Evolutionary conservation across 106 monocot genomes (phyloP).

Genomic region (Vanilla planifolia): DNA sequence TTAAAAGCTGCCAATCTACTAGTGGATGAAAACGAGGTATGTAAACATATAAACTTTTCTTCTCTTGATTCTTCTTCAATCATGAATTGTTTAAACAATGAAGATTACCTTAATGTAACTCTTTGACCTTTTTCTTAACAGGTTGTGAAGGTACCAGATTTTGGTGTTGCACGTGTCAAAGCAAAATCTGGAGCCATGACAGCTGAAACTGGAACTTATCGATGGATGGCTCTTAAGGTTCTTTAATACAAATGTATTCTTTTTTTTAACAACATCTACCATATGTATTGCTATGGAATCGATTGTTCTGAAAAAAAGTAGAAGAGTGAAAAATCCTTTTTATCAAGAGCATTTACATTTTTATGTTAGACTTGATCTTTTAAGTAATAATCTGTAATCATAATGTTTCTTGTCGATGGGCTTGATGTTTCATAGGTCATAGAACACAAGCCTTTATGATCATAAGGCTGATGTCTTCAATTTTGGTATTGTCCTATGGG

Average conservation of each 20-base stretch:
- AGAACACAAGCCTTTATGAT: conserved; percentile 76
- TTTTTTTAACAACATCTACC: too few species aligned
- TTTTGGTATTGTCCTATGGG: conserved; percentile 73
- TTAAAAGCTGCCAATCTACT: conserved; percentile 89
- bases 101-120: too few species aligned
- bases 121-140: conserved; percentile 15
- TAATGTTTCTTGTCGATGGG: not conserved
- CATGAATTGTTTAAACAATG: too few species aligned
- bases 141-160: conserved; percentile 96
- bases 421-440: conserved; percentile 40
- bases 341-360: too few species aligned
- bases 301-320: too few species aligned
- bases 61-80: too few species aligned
- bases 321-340: too few species aligned
- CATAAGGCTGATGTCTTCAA: conserved; percentile 82
- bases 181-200: conserved; percentile 89
- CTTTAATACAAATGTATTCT: too few species aligned
- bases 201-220: conserved; percentile 97
- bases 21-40: conserved; percentile 93
- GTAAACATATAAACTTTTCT: too few species aligned
- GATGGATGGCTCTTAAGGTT: conserved; percentile 99
- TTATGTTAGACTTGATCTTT: too few species aligned
- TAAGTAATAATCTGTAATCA: not conserved
- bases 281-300: too few species aligned
- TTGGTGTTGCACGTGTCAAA: conserved; percentile 95